Evolutionary conservation across 2,329 filamentous ascomycete genomes (phyloP).

Genomic region (Hypoxylon sp.): DNA sequence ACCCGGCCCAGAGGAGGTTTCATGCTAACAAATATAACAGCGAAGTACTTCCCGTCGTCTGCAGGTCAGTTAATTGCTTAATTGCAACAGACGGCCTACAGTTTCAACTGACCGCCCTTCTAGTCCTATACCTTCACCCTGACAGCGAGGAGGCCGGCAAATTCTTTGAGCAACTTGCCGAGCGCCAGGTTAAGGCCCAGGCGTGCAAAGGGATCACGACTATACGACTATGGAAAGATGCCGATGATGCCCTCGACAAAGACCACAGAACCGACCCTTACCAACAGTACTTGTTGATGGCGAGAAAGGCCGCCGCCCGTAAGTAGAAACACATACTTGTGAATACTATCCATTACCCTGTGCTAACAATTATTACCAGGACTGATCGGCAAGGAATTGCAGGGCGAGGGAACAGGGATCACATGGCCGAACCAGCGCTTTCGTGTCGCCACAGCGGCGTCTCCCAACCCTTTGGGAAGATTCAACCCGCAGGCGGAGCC

Average conservation of each 20-base stretch:
- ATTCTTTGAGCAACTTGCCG: not conserved
- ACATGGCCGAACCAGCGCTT: not conserved
- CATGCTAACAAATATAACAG: constrained; percentile 19
- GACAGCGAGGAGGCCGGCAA: not conserved
- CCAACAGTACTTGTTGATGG: constrained; percentile 9
- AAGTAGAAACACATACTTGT: constrained; percentile 6
- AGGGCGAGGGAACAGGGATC: not conserved
- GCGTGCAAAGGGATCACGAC: not conserved
- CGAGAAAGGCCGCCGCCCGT: constrained; percentile 17
- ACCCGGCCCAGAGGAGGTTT: no score
- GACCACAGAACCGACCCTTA: not conserved
- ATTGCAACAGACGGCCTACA: not conserved
- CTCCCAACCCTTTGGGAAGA: not conserved
- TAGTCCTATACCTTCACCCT: not conserved
- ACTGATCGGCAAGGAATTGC: not conserved
- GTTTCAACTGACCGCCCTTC: not conserved
- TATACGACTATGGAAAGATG: constrained; percentile 20
- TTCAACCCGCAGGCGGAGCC: not conserved
- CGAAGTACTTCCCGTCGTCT: constrained; percentile 19
- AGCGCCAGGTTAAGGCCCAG: not conserved
- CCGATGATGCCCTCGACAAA: not conserved
- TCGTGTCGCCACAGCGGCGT: no score
- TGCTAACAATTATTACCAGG: constrained; percentile 14
- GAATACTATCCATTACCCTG: not conserved
- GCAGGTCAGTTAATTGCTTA: constrained; percentile 1